Evolutionary conservation across 1,284 basidiomycete species (phyloP).

Genomic region (Hemileia vastatrix): DNA sequence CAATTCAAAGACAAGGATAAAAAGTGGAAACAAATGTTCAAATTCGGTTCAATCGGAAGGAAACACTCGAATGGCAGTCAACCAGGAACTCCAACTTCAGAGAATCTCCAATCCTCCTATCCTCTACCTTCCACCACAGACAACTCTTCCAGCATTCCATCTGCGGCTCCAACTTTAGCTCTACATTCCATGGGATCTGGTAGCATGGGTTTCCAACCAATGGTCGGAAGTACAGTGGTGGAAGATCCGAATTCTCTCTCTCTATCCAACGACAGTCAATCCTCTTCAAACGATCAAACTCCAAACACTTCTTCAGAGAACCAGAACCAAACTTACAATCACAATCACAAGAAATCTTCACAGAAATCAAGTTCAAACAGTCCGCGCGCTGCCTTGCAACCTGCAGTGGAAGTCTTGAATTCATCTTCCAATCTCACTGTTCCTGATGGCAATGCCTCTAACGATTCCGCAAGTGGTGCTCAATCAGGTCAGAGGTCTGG

Average conservation of each 20-base stretch:
- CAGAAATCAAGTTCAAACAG: background rate
- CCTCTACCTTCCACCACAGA: background rate
- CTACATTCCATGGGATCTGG: background rate
- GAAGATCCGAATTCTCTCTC: slow-evolving; percentile 36
- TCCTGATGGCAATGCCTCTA: background rate
- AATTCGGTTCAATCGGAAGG: no score
- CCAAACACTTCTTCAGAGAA: background rate
- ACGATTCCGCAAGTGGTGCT: background rate
- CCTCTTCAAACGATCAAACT: slow-evolving; percentile 15
- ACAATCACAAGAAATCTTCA: background rate
- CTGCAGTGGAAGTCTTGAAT: background rate
- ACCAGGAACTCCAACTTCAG: no score
- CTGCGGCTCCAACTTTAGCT: background rate
- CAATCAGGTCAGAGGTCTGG: background rate
- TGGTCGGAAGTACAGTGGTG: slow-evolving; percentile 34
- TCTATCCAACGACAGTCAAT: slow-evolving; percentile 31
- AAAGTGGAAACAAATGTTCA: no score
- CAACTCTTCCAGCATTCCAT: background rate
- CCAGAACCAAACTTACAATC: background rate
- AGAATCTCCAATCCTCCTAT: background rate
- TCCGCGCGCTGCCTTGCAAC: background rate
- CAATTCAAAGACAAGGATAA: no score
- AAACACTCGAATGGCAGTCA: no score
- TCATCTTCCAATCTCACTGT: background rate
- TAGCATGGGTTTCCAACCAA: slow-evolving; percentile 28